Evolutionary conservation across 2,329 filamentous ascomycete genomes (phyloP).

Genomic region (Aspergillus phoenicis): DNA sequence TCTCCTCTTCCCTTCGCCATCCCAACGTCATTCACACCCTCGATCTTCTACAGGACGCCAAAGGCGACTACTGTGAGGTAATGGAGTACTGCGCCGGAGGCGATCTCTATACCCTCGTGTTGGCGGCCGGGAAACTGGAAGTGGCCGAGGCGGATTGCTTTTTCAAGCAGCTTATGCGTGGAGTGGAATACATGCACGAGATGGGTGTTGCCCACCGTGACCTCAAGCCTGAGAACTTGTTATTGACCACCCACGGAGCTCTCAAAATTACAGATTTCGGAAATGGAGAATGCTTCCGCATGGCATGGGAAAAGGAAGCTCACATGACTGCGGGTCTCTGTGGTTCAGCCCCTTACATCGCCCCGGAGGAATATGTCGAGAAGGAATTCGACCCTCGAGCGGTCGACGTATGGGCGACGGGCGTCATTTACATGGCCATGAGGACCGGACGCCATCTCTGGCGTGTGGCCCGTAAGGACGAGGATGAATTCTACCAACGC

Average conservation of each 20-base stretch:
- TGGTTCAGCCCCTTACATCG: conserved; percentile 95
- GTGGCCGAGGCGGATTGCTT: conserved; percentile 94
- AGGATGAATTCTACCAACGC: conserved; percentile 94
- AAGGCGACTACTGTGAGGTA: conserved; percentile 97
- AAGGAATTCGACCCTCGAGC: conserved; percentile 95
- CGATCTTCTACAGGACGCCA: conserved; percentile 90
- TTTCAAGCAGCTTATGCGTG: conserved; percentile 99
- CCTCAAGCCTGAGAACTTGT: conserved; percentile 92
- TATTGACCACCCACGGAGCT: conserved; percentile 86
- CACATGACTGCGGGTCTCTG: conserved; percentile 98
- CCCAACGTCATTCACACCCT: conserved; percentile 98
- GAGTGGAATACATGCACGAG: conserved; percentile 98
- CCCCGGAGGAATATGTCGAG: conserved; percentile 92
- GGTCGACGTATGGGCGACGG: conserved; percentile 98
- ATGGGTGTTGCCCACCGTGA: conserved; percentile 99
- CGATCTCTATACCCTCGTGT: conserved; percentile 89
- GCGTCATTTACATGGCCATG: conserved; percentile 99
- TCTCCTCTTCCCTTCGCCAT: conserved; percentile 93
- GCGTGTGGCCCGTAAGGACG: conserved; percentile 94
- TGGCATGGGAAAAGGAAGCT: conserved; percentile 98
- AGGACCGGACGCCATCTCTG: conserved; percentile 92
- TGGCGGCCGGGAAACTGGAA: conserved; percentile 85
- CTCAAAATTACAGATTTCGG: conserved; percentile 99
- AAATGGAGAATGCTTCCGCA: conserved; percentile 98
- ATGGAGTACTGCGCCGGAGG: conserved; percentile 99